Conservation (phyloP, 2,329 filamentous ascomycete genomes). For the Didymella sp. region DNA sequence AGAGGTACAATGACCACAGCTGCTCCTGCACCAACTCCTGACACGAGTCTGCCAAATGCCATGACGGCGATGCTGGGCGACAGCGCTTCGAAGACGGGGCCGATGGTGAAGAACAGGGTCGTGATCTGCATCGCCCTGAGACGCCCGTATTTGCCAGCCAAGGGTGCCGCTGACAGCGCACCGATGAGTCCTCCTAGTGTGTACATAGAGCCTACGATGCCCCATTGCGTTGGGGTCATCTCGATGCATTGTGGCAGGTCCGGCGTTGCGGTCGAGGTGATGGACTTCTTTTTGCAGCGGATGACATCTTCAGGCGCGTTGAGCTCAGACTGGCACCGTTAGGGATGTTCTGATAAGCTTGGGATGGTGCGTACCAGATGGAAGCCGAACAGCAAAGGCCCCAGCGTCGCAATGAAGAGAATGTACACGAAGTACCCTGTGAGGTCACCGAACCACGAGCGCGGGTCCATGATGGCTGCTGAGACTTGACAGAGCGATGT, state of each 20-base stretch:
- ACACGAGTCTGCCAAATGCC: conserved; percentile 76
- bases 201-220: conserved; percentile 87
- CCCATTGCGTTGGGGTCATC: conserved; percentile 83
- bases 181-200: conserved; percentile 87
- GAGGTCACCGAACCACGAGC: conserved; percentile 56
- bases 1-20: conserved; percentile 92
- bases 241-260: conserved; percentile 79
- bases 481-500: conserved; percentile 10
- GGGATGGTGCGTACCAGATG: conserved; percentile 70
- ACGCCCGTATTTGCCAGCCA: conserved; percentile 80
- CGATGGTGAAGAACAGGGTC: conserved; percentile 75
- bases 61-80: conserved; percentile 72
- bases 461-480: conserved; percentile 45
- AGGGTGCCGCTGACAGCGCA: conserved; percentile 77
- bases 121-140: conserved; percentile 78
- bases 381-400: conserved; percentile 92
- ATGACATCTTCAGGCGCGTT: conserved; percentile 95
- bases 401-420: conserved; percentile 78
- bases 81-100: conserved; percentile 77
- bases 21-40: conserved; percentile 84
- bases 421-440: conserved; percentile 81
- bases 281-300: conserved; percentile 74
- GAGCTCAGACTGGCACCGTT: conserved; percentile 75
- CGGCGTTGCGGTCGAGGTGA: conserved; percentile 48
- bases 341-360: background rate